Percentiles rank a stretch among this genome's conserved stretches.
These are phyloP conservation scores for Penicillium sp. DNA, from an alignment of 2,329 filamentous ascomycete species.

Conservation along the genomic window DNA sequence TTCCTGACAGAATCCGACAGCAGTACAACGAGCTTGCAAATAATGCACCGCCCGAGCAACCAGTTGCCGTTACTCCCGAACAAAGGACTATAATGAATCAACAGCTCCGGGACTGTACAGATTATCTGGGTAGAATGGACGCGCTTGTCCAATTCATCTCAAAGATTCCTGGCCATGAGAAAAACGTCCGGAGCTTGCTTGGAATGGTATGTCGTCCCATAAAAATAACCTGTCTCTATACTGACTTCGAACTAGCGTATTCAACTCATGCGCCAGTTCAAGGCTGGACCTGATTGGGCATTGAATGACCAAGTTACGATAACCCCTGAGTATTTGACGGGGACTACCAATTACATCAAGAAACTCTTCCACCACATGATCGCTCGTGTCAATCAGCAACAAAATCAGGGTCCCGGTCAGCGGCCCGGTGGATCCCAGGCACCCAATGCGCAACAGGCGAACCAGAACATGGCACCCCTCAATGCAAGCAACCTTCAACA, in stretches of 20 bases:
- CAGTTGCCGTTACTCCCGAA: slow-evolving; percentile 43
- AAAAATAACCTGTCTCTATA: background rate
- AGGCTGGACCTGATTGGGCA: slow-evolving; percentile 44
- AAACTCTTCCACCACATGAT: slow-evolving; percentile 49
- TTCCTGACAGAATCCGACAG: slow-evolving; percentile 46
- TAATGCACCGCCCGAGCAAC: slow-evolving; percentile 36
- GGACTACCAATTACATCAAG: slow-evolving; percentile 44
- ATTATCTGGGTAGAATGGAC: slow-evolving; percentile 51
- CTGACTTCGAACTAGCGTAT: slow-evolving; percentile 41
- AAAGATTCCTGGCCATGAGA: slow-evolving; percentile 47
- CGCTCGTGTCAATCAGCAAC: slow-evolving; percentile 37
- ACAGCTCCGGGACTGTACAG: slow-evolving; percentile 45
- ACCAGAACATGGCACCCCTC: slow-evolving; percentile 40
- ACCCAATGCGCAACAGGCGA: slow-evolving; percentile 26
- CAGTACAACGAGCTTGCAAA: slow-evolving; percentile 45
- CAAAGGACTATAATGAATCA: slow-evolving; percentile 45
- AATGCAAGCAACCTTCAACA: slow-evolving; percentile 55
- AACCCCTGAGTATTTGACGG: slow-evolving; percentile 43
- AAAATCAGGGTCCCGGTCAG: slow-evolving; percentile 30
- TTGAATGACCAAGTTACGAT: slow-evolving; percentile 53
- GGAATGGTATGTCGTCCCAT: slow-evolving; percentile 38
- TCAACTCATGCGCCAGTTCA: slow-evolving; percentile 53
- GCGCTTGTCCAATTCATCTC: slow-evolving; percentile 46
- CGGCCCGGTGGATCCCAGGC: slow-evolving; percentile 31
- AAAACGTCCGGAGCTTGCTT: slow-evolving; percentile 41